phyloP scores from a whole-genome alignment of 345 rosid genomes.

The Salix koriyanagi region DNA sequence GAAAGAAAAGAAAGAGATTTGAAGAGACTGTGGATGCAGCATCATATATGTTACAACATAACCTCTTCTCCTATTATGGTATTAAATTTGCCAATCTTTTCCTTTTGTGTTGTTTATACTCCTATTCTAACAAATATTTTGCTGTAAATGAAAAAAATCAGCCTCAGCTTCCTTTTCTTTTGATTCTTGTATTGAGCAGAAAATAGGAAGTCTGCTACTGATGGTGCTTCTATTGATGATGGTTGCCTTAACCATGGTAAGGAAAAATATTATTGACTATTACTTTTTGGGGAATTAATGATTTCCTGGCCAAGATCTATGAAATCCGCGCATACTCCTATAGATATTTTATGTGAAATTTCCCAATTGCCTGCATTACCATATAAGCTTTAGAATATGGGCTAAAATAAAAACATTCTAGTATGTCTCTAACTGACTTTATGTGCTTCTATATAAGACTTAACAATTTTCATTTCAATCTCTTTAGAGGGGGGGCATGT shows the following conservation, averaged over 20 bases:
- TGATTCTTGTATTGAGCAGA: constrained; percentile 10
- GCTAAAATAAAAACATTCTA: not conserved
- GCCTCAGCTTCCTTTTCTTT: not conserved
- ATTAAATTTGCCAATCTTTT: not conserved
- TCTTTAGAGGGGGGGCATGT: not conserved
- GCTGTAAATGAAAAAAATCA: not conserved
- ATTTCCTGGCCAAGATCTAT: not conserved
- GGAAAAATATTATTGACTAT: not conserved
- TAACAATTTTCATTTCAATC: not conserved
- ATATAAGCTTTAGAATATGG: not conserved
- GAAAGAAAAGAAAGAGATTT: constrained; percentile 28
- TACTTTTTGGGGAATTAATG: not conserved
- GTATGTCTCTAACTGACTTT: not conserved
- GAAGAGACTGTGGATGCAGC: constrained; percentile 23
- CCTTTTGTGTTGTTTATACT: not conserved
- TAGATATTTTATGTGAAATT: not conserved
- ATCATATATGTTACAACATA: constrained; percentile 22
- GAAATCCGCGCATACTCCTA: not conserved
- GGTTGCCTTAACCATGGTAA: constrained; percentile 15
- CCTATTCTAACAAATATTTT: not conserved
- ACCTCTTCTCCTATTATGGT: constrained; percentile 34
- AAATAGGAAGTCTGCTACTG: constrained; percentile 12
- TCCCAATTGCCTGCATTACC: not conserved
- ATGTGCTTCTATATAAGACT: not conserved
- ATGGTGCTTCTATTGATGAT: constrained; percentile 10